These are phyloP conservation scores for Apiotrichum gracile DNA, from an alignment of 1,284 basidiomycete genomes.

Conservation along the genomic window DNA sequence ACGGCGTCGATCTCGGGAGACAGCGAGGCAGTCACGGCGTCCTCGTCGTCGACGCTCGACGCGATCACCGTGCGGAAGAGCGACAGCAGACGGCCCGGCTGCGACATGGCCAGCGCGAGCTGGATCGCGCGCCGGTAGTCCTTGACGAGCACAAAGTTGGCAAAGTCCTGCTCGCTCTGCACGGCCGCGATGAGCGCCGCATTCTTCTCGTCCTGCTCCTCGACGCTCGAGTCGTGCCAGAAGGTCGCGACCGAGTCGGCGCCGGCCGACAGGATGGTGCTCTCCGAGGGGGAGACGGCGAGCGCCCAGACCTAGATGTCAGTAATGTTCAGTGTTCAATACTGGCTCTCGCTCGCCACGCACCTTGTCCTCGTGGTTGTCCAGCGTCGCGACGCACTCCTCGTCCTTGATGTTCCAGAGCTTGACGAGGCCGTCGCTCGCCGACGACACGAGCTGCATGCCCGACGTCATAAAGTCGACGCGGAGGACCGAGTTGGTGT, in stretches of 20 bases:
- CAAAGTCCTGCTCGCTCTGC: slow-evolving; percentile 88
- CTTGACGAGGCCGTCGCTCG: slow-evolving; percentile 91
- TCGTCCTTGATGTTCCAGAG: slow-evolving; percentile 90
- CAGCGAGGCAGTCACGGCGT: slow-evolving; percentile 53
- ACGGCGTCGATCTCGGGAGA: slow-evolving; percentile 71
- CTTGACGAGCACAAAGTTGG: slow-evolving; percentile 77
- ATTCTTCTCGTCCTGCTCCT: slow-evolving; percentile 64
- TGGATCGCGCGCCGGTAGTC: slow-evolving; percentile 89
- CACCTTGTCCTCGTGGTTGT: slow-evolving; percentile 94
- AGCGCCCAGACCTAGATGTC: slow-evolving; percentile 75
- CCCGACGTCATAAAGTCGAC: slow-evolving; percentile 82
- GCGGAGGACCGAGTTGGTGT: slow-evolving; percentile 92
- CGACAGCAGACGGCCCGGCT: slow-evolving; percentile 77
- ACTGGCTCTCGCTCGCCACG: slow-evolving; percentile 19
- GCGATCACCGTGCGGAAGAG: slow-evolving; percentile 66
- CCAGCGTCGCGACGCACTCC: slow-evolving; percentile 78
- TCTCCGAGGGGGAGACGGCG: slow-evolving; percentile 68
- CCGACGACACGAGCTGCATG: slow-evolving; percentile 79
- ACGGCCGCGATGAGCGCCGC: slow-evolving; percentile 63
- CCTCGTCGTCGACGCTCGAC: neutral
- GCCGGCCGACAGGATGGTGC: slow-evolving; percentile 79
- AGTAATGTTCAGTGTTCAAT: neutral
- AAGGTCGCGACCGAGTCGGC: slow-evolving; percentile 90
- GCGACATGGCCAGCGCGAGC: slow-evolving; percentile 84
- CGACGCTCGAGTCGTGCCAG: slow-evolving; percentile 87